Conservation (phyloP, 2,329 filamentous ascomycete genomes). For the Diplocarpon mali region DNA sequence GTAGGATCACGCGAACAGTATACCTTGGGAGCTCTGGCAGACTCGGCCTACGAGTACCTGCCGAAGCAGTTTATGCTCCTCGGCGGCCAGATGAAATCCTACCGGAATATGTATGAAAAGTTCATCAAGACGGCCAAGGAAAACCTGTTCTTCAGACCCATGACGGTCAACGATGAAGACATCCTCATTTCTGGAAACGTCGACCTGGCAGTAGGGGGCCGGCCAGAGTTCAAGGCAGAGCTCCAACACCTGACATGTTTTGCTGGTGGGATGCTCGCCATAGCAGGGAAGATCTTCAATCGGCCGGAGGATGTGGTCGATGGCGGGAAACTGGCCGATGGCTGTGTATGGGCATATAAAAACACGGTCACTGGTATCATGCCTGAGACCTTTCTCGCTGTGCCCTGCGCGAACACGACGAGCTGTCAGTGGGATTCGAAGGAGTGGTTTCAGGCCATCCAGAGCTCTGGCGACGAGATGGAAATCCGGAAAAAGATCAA, state of each 20-base stretch:
- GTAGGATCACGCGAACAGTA: constrained; percentile 44
- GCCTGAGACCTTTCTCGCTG: constrained; percentile 44
- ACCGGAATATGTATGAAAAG: constrained; percentile 32
- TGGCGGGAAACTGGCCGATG: constrained; percentile 47
- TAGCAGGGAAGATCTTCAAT: constrained; percentile 52
- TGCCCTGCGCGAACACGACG: constrained; percentile 17
- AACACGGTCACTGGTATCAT: constrained; percentile 47
- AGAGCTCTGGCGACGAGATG: constrained; percentile 7
- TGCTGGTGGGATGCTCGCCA: constrained; percentile 57
- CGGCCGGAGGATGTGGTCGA: constrained; percentile 42
- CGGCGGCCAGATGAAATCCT: constrained; percentile 16
- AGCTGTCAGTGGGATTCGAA: constrained; percentile 31
- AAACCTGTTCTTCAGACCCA: constrained; percentile 34
- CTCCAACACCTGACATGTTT: constrained; percentile 63
- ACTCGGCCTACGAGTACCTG: constrained; percentile 56
- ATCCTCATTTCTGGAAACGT: constrained; percentile 41
- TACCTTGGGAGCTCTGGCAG: constrained; percentile 44
- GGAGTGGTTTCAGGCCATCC: constrained; percentile 36
- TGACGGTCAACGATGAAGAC: constrained; percentile 29
- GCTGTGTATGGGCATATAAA: constrained; percentile 53
- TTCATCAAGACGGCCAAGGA: constrained; percentile 37
- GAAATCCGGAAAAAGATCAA: constrained; percentile 10
- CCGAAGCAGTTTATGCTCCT: constrained; percentile 34
- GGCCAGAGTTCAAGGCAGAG: constrained; percentile 32
- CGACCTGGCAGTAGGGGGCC: constrained; percentile 30